Base-by-base conservation (phyloP, 2,329 filamentous ascomycete genomes). In the Xylariaceae sp. region DNA sequence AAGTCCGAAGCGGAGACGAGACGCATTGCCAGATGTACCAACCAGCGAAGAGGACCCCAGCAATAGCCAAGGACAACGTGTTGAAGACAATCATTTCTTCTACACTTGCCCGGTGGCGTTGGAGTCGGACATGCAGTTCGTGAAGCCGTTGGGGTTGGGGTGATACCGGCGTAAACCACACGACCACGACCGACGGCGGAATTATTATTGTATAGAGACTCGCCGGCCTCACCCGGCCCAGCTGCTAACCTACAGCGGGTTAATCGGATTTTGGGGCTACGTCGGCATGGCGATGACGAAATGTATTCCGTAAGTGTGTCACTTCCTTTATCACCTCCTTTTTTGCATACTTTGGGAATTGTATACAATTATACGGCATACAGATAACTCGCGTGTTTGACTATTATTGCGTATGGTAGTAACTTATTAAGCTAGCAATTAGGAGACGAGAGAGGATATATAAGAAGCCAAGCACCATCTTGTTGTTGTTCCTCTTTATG, bases 1-100 rank as follows among this genome's bases (percentile, higher is more conserved):
- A 59, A 17, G 58, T 67, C 57, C 74, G 72, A 44, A 78, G 70
- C 0, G 75, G 75, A 15, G 76, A 78, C 10, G 68, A 57, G 13
- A 72, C 50, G 60, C 70, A 70, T 56, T 56, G 63, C 68, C 66
- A 71, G 15, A 69, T 48, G 50, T 71, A 71, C 56, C 63, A 58
- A 30, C 59, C 45, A 30, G 42, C 37, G 15, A 67, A 17, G 6
- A 62, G 34, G 8, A 69, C 45, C 53, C 64, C 45, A 17, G 58
- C 48, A 35, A 56, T 45, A n/a, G 56, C 65, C 10, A 70, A 47
- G 17, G 68, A 58, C 44, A 57, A 23, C 10, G 64, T 60, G 50
- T 66, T 64, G n/a, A 70, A 57, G 48, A 71, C 44, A 1, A 70
- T 42, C 70, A 72, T 70, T 23, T 53, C 51, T 11, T 34, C 4